These are phyloP conservation scores for Elsinoe fawcettii DNA, from an alignment of 2,329 filamentous ascomycete species.

Conservation along the genomic window DNA sequence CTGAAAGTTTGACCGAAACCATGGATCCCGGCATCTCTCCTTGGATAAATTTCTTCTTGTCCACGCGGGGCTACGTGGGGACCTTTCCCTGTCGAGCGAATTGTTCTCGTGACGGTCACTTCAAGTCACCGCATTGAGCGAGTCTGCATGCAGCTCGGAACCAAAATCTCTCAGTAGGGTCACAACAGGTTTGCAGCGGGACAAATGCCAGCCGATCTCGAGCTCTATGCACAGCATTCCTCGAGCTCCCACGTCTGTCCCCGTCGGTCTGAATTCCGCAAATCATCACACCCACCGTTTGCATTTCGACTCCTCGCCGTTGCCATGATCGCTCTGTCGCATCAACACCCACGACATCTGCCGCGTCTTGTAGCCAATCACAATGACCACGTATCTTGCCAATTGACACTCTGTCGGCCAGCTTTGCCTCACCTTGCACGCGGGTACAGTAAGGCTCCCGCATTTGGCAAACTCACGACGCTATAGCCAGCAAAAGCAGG, in stretches of 20 bases:
- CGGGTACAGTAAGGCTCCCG: background rate
- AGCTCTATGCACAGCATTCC: background rate
- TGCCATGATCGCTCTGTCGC: background rate
- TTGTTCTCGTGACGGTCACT: background rate
- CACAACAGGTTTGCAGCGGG: background rate
- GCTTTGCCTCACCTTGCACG: background rate
- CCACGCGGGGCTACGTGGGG: background rate
- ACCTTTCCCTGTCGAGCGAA: background rate
- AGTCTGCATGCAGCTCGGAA: background rate
- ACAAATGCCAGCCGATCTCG: background rate
- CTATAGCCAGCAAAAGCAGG: conserved; percentile 8
- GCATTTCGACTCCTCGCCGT: conserved; percentile 3
- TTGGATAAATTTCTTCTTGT: background rate
- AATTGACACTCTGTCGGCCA: background rate
- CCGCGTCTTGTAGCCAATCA: conserved; percentile 8
- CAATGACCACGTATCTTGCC: background rate
- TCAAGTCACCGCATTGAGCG: background rate
- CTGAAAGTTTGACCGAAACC: background rate
- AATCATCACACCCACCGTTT: conserved; percentile 4
- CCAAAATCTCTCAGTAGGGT: too few relatives aligned
- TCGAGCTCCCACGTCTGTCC: background rate
- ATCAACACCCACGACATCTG: background rate
- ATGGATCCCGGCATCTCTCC: background rate
- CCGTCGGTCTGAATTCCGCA: conserved; percentile 2
- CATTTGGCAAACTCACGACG: background rate